A percentile compares a stretch with the other conserved stretches of the same genome.
Conservation (phyloP, 805 yeast genomes). For the Ogataea trehaloabstinens region DNA sequence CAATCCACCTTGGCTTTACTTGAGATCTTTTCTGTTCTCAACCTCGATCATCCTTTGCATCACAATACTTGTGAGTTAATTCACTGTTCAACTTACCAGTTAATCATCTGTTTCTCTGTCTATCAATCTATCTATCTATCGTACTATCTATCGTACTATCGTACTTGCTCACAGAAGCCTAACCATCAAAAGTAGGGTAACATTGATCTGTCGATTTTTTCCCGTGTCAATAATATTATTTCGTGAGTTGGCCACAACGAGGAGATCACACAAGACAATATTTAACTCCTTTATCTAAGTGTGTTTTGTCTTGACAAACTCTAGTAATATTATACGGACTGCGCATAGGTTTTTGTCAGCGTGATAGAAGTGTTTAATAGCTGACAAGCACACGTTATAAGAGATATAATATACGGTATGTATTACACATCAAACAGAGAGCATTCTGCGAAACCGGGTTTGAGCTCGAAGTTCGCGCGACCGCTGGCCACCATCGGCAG, state of each 20-base stretch:
- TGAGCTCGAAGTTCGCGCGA: neutral
- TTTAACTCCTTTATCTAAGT: neutral
- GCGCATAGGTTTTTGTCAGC: constrained; percentile 1
- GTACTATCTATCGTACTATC: too few species aligned
- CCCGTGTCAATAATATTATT: neutral
- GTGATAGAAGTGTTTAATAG: constrained; percentile 1
- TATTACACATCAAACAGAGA: neutral
- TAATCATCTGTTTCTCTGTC: neutral
- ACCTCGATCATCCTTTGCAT: neutral
- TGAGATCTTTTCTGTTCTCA: neutral
- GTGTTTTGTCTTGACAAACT: neutral
- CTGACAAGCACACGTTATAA: neutral
- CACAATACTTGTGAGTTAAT: neutral
- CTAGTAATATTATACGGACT: neutral
- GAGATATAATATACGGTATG: constrained; percentile 1
- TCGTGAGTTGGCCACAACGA: constrained; percentile 4
- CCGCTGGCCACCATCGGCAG: neutral
- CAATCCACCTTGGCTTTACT: neutral
- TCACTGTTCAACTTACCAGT: too few species aligned
- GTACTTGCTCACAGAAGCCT: too few species aligned
- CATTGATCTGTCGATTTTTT: too few species aligned
- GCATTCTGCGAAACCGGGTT: neutral
- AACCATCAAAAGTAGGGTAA: constrained; percentile 3
- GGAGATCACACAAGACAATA: constrained; percentile 3
- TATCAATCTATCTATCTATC: too few species aligned